A percentile compares a stretch with the other conserved stretches of the same genome.
These are phyloP conservation scores for Datura wrightii DNA, from an alignment of 257 asterid species.

Conservation along the genomic window DNA sequence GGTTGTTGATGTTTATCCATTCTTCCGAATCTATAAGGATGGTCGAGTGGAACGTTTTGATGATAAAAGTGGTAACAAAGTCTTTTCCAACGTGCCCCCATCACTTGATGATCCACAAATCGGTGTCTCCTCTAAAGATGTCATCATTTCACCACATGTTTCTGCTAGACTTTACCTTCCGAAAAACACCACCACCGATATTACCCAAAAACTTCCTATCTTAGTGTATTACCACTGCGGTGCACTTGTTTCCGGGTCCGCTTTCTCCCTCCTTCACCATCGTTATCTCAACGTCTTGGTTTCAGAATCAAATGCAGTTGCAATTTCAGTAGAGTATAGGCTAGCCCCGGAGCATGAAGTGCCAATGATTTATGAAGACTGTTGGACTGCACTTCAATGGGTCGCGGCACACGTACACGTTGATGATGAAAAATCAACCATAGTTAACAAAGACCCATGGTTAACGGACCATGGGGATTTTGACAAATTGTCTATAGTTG, in stretches of 20 bases:
- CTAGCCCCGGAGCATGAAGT: conserved; percentile 44
- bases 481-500: conserved; percentile 29
- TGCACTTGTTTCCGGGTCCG: conserved; percentile 39
- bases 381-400: conserved; percentile 44
- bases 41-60: conserved; percentile 37
- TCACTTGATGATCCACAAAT: conserved; percentile 15
- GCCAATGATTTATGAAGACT: conserved; percentile 39
- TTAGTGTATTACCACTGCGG: conserved; percentile 45
- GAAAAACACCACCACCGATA: not conserved
- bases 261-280: conserved; percentile 34
- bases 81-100: conserved; percentile 31
- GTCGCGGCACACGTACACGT: not conserved
- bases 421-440: not conserved
- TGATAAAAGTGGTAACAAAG: not conserved
- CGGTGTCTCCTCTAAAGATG: conserved; percentile 44
- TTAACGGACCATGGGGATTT: conserved; percentile 33
- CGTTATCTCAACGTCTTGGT: conserved; percentile 32
- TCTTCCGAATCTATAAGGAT: conserved; percentile 40
- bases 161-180: conserved; percentile 46
- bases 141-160: conserved; percentile 33
- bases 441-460: conserved; percentile 40
- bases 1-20: conserved; percentile 32
- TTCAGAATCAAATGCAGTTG: conserved; percentile 31
- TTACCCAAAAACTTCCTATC: conserved; percentile 35
- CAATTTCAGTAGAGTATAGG: conserved; percentile 39